Percentiles rank a stretch among this genome's conserved stretches.
phyloP scores from a whole-genome alignment of 169 alveolate genomes.

The Plasmodium malariae region DNA sequence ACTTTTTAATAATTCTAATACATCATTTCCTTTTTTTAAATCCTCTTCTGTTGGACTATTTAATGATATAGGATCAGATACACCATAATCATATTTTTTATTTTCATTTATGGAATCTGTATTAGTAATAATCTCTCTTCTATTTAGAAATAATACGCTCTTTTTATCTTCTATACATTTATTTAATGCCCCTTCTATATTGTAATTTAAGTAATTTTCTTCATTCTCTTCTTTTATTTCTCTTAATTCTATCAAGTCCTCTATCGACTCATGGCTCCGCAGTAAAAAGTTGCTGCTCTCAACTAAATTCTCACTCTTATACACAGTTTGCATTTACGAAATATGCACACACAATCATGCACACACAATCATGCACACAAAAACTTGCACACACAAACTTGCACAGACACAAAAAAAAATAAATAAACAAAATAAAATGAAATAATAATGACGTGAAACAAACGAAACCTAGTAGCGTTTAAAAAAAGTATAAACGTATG shows the following conservation, averaged over 20 bases:
- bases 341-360: too few relatives aligned
- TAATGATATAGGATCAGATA: slow-evolving; percentile 83
- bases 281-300: slow-evolving; percentile 54
- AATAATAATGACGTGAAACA: too few relatives aligned
- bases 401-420: background rate
- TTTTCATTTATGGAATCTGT: slow-evolving; percentile 13
- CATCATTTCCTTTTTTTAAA: slow-evolving; percentile 84
- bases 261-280: slow-evolving; percentile 31
- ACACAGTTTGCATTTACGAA: slow-evolving; percentile 65
- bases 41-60: slow-evolving; percentile 89
- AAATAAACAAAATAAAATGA: background rate
- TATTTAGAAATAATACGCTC: background rate
- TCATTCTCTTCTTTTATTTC: slow-evolving; percentile 65
- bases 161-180: slow-evolving; percentile 42
- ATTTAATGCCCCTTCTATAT: slow-evolving; percentile 50
- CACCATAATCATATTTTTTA: slow-evolving; percentile 79
- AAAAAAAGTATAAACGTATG: too few relatives aligned
- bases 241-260: slow-evolving; percentile 40
- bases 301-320: slow-evolving; percentile 51
- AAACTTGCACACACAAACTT: background rate
- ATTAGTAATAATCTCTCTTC: slow-evolving; percentile 19
- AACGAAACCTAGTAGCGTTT: too few relatives aligned
- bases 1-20: slow-evolving; percentile 83
- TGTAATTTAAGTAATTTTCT: slow-evolving; percentile 44
- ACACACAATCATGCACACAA: background rate